Evolutionary conservation across 2,329 filamentous ascomycete species (phyloP).

Genomic region (Xylaria arbuscula): DNA sequence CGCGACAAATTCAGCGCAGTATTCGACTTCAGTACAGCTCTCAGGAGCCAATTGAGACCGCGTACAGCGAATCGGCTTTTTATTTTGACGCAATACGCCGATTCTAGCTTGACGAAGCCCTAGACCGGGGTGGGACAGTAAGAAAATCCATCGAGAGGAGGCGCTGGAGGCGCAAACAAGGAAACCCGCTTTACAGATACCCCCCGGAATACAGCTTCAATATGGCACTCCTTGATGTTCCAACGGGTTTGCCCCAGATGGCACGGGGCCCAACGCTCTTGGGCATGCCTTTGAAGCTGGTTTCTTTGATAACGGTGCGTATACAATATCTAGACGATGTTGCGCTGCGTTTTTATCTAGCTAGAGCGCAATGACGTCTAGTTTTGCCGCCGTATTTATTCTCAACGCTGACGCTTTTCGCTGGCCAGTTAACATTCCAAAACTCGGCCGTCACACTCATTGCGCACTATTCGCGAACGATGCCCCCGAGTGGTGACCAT

Average conservation of each 20-base stretch:
- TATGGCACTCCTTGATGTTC: slow-evolving; percentile 58
- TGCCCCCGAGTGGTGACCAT: slow-evolving; percentile 85
- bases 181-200: neutral
- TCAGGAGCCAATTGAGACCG: neutral
- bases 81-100: neutral
- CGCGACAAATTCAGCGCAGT: neutral
- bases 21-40: neutral
- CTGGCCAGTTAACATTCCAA: slow-evolving; percentile 76
- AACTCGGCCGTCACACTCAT: slow-evolving; percentile 84
- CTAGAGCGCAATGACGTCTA: neutral
- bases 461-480: slow-evolving; percentile 93
- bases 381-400: neutral
- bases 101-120: slow-evolving; percentile 3
- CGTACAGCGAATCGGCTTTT: neutral
- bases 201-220: slow-evolving; percentile 26
- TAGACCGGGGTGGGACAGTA: neutral
- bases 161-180: neutral
- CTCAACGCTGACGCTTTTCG: slow-evolving; percentile 31
- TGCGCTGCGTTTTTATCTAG: neutral
- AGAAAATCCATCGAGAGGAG: neutral
- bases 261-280: slow-evolving; percentile 59
- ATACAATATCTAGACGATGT: neutral
- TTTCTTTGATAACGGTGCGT: slow-evolving; percentile 73
- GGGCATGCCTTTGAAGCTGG: slow-evolving; percentile 74
- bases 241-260: slow-evolving; percentile 51